Conservation (phyloP, 768 basidiomycete species). For the Peribolospora baueri region DNA sequence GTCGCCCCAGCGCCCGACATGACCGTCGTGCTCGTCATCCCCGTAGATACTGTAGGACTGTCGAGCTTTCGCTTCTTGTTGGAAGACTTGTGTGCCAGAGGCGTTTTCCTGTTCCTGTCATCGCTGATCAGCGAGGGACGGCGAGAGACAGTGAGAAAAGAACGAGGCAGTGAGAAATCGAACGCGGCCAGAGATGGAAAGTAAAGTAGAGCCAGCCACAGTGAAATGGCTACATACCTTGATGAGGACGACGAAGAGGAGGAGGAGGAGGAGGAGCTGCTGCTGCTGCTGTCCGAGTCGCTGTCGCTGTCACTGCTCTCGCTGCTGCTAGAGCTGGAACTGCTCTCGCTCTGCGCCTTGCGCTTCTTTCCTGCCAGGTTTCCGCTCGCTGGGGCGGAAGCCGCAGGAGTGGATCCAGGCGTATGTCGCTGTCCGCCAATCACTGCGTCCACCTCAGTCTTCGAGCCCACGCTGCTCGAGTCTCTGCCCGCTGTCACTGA, state of each 20-base stretch:
- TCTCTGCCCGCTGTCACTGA: too few species aligned
- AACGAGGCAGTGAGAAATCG: too few species aligned
- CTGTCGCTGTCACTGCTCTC: conserved; percentile 15
- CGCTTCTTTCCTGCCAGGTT: conserved; percentile 15
- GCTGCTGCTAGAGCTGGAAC: conserved; percentile 9
- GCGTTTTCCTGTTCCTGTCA: conserved; percentile 2
- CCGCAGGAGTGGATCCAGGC: neutral
- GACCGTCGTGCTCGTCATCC: too few species aligned
- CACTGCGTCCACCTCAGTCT: neutral
- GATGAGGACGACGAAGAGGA: conserved; percentile 2
- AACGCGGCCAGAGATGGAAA: conserved; percentile 4
- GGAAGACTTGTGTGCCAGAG: conserved; percentile 7
- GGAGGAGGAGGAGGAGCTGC: conserved; percentile 4
- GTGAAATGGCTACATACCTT: conserved; percentile 1
- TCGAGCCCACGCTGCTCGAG: conserved; percentile 5
- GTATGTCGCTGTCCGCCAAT: neutral
- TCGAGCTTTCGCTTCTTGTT: neutral
- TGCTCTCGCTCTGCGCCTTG: conserved; percentile 11
- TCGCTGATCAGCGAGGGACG: too few species aligned
- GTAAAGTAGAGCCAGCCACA: conserved; percentile 14
- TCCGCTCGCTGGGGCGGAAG: neutral
- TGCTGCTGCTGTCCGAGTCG: conserved; percentile 1
- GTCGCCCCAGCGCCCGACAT: neutral
- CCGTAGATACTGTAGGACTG: too few species aligned
- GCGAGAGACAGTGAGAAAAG: too few species aligned